These are phyloP conservation scores for Claviceps digitariae DNA, from an alignment of 2,329 filamentous ascomycete genomes.

Conservation along the genomic window DNA sequence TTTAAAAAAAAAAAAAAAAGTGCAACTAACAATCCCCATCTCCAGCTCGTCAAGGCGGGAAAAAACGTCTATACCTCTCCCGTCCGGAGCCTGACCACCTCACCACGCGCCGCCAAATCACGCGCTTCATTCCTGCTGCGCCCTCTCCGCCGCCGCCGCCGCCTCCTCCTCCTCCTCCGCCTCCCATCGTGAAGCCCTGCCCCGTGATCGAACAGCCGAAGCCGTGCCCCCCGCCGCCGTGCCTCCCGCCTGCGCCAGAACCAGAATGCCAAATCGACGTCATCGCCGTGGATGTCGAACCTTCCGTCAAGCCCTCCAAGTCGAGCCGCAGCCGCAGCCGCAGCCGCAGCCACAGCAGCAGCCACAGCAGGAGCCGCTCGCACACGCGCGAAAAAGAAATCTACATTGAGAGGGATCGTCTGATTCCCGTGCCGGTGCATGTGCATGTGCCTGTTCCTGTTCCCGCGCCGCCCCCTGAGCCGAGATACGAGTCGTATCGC, in stretches of 20 bases:
- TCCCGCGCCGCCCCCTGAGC: conserved; percentile 15
- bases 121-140: conserved; percentile 23
- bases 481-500: conserved; percentile 34
- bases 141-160: conserved; percentile 16
- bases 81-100: conserved; percentile 26
- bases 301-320: conserved; percentile 10
- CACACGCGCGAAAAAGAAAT: conserved; percentile 29
- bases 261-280: conserved; percentile 22
- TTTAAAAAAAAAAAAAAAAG: not conserved
- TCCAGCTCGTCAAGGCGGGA: conserved; percentile 13
- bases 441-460: conserved; percentile 26
- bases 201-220: conserved; percentile 8
- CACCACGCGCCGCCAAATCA: conserved; percentile 22
- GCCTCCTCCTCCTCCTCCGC: conserved; percentile 6
- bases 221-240: not conserved
- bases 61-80: conserved; percentile 30
- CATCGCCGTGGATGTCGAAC: conserved; percentile 25
- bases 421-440: conserved; percentile 30
- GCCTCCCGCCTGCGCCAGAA: conserved; percentile 10
- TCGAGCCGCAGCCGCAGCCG: conserved; percentile 6
- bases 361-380: conserved; percentile 11
- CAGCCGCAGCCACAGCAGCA: conserved; percentile 18
- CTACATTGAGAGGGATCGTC: conserved; percentile 37
- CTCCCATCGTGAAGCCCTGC: conserved; percentile 1
- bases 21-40: not conserved